Base-by-base conservation (phyloP, 495 filamentous ascomycete species). In the Aspergillus incahuasiensis region DNA sequence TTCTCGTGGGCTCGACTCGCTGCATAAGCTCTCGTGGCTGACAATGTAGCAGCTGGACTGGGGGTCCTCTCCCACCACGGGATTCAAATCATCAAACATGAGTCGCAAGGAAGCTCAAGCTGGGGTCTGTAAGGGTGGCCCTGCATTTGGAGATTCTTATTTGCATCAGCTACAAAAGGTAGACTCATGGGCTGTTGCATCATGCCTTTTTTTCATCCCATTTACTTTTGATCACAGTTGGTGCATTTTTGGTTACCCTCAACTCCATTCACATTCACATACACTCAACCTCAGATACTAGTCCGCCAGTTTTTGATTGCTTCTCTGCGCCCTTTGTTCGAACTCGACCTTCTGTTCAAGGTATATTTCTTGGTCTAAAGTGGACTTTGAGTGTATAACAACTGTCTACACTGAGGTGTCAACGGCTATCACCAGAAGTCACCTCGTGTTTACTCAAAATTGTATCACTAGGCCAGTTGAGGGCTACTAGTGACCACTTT, bases 1-100 rank as follows among this genome's bases (percentile, higher is more conserved):
- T 55, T 70, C 49, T 51, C 53, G 50, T 56, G 52, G 47, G 51
- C 48, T 59, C 45, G 28, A 44, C 46, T 46, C 28, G 35, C 46
- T 52, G 56, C 54, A 57, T 54, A 61, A 59, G 55, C 55, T 60
- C 56, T 61, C 54, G 64, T 66, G 64, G 64, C 64, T 66, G 64
- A 62, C 48, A 32, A 61, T 55, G 56, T 55, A 41, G 57, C 58
- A 66, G 63, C 63, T 66, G 63, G 63, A 66, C 58, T 35, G 52
- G 40, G 45, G 55, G 30, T 20, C 46, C 32, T 18, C 49, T 46
- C 56, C 51, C 43, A 44, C 48, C 34, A 40, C 56, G 41, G 52
- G 34, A 25, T 21, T 40, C 41, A 19, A 18, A 40, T 40, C 30
- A 44, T 9, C 52, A 52, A 51, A 53, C 28, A 55, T 51, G 52